Evolutionary conservation across 805 yeast genomes (phyloP), one percentile per base, ranked within the genome.

Genomic region (Maudiozyma bulderi): DNA sequence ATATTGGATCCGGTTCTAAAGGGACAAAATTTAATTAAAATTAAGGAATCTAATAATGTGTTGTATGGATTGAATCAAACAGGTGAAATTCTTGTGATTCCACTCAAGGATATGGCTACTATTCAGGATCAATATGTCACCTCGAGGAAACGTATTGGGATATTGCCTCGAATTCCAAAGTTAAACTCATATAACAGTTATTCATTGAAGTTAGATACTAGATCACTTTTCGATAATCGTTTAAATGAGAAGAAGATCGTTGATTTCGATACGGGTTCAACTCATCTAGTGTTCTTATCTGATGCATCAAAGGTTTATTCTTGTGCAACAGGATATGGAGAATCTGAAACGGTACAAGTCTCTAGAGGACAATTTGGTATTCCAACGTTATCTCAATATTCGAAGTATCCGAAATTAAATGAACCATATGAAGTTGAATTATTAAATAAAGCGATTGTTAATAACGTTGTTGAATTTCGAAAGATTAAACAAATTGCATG

Each of bases 311-410:
- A 78, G 34, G 81, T 86, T 0, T 83, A 74, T 54, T 71, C 86
- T 1, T 71, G 80, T 9, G 75, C 86, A 13, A 80, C 95, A 0
- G 84, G 84, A 0, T 52, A 37, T 3, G 54, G 59, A 11, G 26
- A 34, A n/a, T 30, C 28, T 14, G 11, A 11, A 8, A 41, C 15
- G 5, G 54, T 50, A 4, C 43, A 55, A 1, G 46, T 47, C n/a
- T 66, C 71, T 5, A 73, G 74, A 44, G 98, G 98, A 4, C 97
- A 93, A 67, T 86, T 77, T 66, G 98, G 97, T 15, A 64, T 87
- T 13, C 93, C 95, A 1, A 66, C 70, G 11, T 77, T 72, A 54
- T 79, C 95, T 1, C 90, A 86, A 49, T 80, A 80, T 58, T 78
- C 76, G 50, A 54, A 64, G 5, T 73, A 78, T 0, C 86, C 89